A percentile compares a stretch with the other conserved stretches of the same genome.
Conservation (phyloP, 2,329 filamentous ascomycete species). For the Metarhizium humberi region DNA sequence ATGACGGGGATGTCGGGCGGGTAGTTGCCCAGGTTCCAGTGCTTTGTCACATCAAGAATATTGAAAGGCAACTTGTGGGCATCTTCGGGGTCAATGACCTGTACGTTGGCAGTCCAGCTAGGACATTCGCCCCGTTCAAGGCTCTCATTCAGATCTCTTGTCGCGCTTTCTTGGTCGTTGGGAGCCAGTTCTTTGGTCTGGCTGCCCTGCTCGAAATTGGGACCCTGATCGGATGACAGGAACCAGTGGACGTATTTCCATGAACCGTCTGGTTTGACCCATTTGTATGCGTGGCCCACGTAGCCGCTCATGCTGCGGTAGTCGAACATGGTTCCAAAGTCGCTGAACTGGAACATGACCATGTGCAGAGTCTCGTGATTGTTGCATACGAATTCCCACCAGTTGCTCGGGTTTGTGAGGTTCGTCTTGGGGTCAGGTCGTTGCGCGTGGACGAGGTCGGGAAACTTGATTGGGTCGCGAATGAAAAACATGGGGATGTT, state of each 20-base stretch:
- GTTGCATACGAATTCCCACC: conserved; percentile 35
- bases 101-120: too few relatives aligned
- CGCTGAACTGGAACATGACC: conserved; percentile 57
- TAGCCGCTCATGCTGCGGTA: conserved; percentile 61
- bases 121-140: too few relatives aligned
- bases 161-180: conserved; percentile 42
- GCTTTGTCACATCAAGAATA: conserved; percentile 61
- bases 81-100: too few relatives aligned
- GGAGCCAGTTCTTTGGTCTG: conserved; percentile 44
- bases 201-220: conserved; percentile 47
- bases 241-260: conserved; percentile 61
- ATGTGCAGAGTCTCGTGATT: conserved; percentile 56
- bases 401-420: conserved; percentile 59
- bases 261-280: conserved; percentile 53
- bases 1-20: conserved; percentile 20
- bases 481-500: too few relatives aligned
- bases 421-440: conserved; percentile 26
- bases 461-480: too few relatives aligned
- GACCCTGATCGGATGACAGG: conserved; percentile 53
- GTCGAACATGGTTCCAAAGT: conserved; percentile 56
- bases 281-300: conserved; percentile 58
- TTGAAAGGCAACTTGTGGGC: conserved; percentile 37
- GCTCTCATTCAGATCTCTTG: too few relatives aligned
- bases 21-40: conserved; percentile 51
- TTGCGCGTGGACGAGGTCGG: too few relatives aligned